phyloP scores from a whole-genome alignment of 2,329 filamentous ascomycete species.

The Zopfia rhizophila region DNA sequence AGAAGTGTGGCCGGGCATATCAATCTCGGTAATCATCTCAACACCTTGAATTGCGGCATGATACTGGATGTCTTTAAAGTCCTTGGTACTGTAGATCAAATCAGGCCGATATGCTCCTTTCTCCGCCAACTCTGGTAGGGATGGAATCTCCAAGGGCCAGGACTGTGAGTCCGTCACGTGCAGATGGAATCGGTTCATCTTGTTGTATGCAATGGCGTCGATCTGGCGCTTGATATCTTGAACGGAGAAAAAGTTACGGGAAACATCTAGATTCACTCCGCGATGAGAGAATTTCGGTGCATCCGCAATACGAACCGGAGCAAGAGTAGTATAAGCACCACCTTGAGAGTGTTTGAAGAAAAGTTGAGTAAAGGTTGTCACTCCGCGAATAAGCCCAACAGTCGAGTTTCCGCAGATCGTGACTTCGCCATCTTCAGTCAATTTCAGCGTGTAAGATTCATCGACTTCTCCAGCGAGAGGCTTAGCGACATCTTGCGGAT shows the following conservation, averaged over 20 bases:
- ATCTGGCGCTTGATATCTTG: constrained; percentile 77
- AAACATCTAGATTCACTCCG: constrained; percentile 81
- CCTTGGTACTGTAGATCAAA: constrained; percentile 73
- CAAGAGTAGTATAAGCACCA: constrained; percentile 72
- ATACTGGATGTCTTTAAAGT: constrained; percentile 73
- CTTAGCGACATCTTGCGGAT: constrained; percentile 66
- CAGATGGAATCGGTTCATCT: constrained; percentile 83
- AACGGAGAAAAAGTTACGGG: constrained; percentile 76
- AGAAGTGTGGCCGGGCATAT: constrained; percentile 83
- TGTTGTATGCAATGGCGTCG: constrained; percentile 80
- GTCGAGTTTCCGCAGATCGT: constrained; percentile 73
- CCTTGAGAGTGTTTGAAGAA: constrained; percentile 77
- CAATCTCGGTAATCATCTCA: constrained; percentile 78
- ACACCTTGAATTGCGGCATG: constrained; percentile 77
- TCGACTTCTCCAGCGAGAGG: constrained; percentile 72
- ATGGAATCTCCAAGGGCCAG: constrained; percentile 83
- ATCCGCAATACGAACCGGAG: constrained; percentile 78
- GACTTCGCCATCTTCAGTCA: constrained; percentile 68
- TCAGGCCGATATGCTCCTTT: constrained; percentile 78
- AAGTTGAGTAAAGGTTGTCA: constrained; percentile 81
- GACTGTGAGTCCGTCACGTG: constrained; percentile 86
- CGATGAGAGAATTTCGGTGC: constrained; percentile 79
- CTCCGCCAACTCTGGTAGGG: constrained; percentile 75
- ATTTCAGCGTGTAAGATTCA: constrained; percentile 77
- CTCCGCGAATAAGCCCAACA: constrained; percentile 75